Conservation (phyloP, 495 filamentous ascomycete genomes). For the Talaromyces liani region DNA sequence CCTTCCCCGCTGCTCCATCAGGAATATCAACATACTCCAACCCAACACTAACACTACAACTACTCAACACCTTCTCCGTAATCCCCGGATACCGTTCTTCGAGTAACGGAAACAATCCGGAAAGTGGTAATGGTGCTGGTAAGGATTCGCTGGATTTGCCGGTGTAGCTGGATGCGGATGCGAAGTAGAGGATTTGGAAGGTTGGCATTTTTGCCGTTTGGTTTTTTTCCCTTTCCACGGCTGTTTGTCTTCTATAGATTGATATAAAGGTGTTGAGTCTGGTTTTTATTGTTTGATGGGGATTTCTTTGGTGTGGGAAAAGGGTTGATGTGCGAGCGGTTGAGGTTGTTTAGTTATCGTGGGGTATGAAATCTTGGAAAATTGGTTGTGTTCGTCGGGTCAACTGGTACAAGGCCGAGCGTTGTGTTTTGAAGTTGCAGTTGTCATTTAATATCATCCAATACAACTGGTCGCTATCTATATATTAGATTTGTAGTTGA, state of each 20-base stretch:
- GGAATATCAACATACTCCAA: conserved; percentile 76
- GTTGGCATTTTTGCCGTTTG: conserved; percentile 5
- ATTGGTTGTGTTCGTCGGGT: too few species aligned
- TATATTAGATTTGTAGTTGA: too few species aligned
- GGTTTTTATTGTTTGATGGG: background rate
- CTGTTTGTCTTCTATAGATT: too few species aligned
- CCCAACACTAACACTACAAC: conserved; percentile 80
- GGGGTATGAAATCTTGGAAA: background rate
- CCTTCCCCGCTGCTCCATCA: conserved; percentile 1
- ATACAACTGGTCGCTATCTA: too few species aligned
- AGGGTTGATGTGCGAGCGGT: background rate
- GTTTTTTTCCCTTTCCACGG: background rate
- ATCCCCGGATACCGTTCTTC: conserved; percentile 81
- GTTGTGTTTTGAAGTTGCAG: too few species aligned
- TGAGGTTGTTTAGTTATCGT: background rate
- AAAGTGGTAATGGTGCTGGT: conserved; percentile 62
- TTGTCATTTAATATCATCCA: too few species aligned
- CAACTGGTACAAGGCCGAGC: too few species aligned
- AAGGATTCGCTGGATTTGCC: conserved; percentile 62
- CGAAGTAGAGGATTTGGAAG: conserved; percentile 86
- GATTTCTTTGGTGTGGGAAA: background rate
- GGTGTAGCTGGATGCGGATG: conserved; percentile 67
- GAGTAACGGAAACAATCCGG: conserved; percentile 59
- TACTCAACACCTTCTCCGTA: conserved; percentile 57
- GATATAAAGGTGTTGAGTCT: too few species aligned